phyloP scores from a whole-genome alignment of 148 eudicot species.

The Tetragonia tetragonoides region DNA sequence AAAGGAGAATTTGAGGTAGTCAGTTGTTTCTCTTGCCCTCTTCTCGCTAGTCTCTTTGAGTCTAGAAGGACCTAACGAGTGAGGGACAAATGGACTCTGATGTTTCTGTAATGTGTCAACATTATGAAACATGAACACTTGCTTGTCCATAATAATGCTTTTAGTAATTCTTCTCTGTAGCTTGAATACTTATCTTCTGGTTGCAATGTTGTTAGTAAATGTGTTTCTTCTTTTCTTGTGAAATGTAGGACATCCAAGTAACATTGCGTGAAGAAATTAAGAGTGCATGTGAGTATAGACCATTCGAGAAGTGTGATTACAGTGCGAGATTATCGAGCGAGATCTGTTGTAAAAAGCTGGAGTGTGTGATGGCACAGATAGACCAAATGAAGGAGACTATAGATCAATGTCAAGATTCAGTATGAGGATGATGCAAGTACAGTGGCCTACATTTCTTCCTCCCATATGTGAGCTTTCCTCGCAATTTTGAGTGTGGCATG shows the following conservation, averaged over 20 bases:
- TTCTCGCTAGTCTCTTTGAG: not conserved
- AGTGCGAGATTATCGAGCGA: slow-evolving; percentile 84
- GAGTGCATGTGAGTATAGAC: slow-evolving; percentile 93
- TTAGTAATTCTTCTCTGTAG: not conserved
- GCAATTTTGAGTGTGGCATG: not conserved
- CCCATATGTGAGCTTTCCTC: not conserved
- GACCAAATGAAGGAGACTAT: slow-evolving; percentile 69
- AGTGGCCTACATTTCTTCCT: not conserved
- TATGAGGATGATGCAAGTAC: slow-evolving; percentile 5
- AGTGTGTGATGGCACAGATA: slow-evolving; percentile 50
- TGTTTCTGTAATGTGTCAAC: slow-evolving; percentile 2
- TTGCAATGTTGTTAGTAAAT: not conserved
- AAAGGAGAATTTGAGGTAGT: not conserved
- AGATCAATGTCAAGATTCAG: slow-evolving; percentile 49
- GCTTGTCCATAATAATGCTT: not conserved
- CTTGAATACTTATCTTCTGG: not conserved
- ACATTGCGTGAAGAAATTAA: slow-evolving; percentile 90
- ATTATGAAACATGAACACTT: not conserved
- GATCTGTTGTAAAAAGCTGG: slow-evolving; percentile 81
- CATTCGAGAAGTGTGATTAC: slow-evolving; percentile 96
- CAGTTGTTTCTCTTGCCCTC: not conserved
- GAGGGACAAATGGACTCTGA: not conserved
- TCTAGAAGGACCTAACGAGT: not conserved
- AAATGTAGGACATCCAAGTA: slow-evolving; percentile 74
- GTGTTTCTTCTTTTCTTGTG: slow-evolving; percentile 2